These are phyloP conservation scores for Carallia brachiata DNA, from an alignment of 345 rosid genomes.

Conservation along the genomic window DNA sequence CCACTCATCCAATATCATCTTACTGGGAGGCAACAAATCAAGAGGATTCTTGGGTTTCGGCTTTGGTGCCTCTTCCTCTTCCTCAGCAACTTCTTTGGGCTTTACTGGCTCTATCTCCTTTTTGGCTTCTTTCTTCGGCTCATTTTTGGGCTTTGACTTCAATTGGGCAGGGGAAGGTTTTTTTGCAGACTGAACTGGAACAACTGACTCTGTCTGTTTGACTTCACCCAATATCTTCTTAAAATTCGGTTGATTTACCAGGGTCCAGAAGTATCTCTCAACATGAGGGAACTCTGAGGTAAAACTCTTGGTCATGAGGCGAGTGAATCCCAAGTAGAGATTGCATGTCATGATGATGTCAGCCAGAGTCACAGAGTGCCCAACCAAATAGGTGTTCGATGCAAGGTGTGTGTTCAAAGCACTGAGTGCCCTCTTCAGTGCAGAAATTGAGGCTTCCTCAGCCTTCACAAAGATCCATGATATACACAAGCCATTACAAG, in stretches of 20 bases:
- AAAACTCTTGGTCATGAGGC: constrained; percentile 73
- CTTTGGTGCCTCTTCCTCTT: constrained; percentile 47
- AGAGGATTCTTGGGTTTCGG: constrained; percentile 86
- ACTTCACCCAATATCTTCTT: constrained; percentile 78
- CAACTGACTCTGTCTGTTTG: constrained; percentile 71
- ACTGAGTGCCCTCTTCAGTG: constrained; percentile 73
- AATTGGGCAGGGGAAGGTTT: constrained; percentile 63
- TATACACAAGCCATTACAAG: not conserved
- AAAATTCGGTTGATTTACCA: constrained; percentile 89
- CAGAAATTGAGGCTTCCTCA: constrained; percentile 73
- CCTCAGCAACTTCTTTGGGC: constrained; percentile 52
- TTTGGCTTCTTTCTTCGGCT: constrained; percentile 59
- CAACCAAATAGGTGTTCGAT: constrained; percentile 82
- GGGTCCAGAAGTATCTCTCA: constrained; percentile 97
- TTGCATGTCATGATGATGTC: constrained; percentile 81
- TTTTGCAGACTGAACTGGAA: constrained; percentile 51
- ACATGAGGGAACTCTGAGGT: constrained; percentile 93
- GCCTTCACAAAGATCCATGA: constrained; percentile 37
- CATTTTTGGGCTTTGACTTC: constrained; percentile 68
- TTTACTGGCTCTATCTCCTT: constrained; percentile 71
- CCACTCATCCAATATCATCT: constrained; percentile 94
- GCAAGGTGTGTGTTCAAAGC: constrained; percentile 75
- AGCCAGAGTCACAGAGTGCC: constrained; percentile 83
- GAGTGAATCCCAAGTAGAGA: constrained; percentile 49
- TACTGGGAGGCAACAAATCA: constrained; percentile 86